These are phyloP conservation scores for Hippophae tibetana DNA, from an alignment of 306 rosid species.

Conservation along the genomic window DNA sequence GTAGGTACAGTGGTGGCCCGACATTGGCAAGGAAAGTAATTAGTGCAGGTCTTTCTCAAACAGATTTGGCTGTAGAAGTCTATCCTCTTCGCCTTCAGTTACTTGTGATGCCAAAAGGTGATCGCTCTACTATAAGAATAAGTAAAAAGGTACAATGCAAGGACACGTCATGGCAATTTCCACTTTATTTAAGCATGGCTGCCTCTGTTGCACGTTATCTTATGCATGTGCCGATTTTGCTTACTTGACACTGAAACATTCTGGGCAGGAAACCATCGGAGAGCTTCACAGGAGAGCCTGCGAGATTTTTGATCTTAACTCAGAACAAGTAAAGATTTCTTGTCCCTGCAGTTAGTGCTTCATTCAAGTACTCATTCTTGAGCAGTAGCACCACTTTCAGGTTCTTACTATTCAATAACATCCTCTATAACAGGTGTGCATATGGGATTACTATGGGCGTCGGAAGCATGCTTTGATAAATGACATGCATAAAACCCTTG, in stretches of 20 bases:
- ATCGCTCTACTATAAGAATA: constrained; percentile 59
- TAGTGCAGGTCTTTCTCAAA: constrained; percentile 77
- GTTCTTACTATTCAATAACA: constrained; percentile 14
- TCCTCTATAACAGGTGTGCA: constrained; percentile 48
- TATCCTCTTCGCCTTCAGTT: constrained; percentile 91
- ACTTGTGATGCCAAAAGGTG: constrained; percentile 71
- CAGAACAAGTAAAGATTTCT: constrained; percentile 61
- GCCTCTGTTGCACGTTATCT: constrained; percentile 11
- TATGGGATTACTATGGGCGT: constrained; percentile 92
- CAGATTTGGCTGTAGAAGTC: constrained; percentile 89
- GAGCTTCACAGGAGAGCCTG: constrained; percentile 88
- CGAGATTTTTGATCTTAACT: constrained; percentile 74
- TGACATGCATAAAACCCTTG: constrained; percentile 92
- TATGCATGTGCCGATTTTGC: constrained; percentile 8
- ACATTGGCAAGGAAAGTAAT: constrained; percentile 72
- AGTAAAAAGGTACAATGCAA: constrained; percentile 81
- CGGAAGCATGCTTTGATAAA: constrained; percentile 81
- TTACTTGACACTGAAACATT: constrained; percentile 31
- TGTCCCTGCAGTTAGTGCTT: constrained; percentile 10
- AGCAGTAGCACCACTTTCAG: constrained; percentile 10
- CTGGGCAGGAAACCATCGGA: constrained; percentile 84
- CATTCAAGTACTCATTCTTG: constrained; percentile 2
- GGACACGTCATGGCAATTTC: constrained; percentile 16
- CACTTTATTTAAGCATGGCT: constrained; percentile 16
- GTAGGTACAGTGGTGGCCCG: constrained; percentile 99